A percentile compares a stretch with the other conserved stretches of the same genome.
phyloP scores from a whole-genome alignment of 1,284 basidiomycete genomes.

The Mycosarcoma mackinlayi region DNA sequence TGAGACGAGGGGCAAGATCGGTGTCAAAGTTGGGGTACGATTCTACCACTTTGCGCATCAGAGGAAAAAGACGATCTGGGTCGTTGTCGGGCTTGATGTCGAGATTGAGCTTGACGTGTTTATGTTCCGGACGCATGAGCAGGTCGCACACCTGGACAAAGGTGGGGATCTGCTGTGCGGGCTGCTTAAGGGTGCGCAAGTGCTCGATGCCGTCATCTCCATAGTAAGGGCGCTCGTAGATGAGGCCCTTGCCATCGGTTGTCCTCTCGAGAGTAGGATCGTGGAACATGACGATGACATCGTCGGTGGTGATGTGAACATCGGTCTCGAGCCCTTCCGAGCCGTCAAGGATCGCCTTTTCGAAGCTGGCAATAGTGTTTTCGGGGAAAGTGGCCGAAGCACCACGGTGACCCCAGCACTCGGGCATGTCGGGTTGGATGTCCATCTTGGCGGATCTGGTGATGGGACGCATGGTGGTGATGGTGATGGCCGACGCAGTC shows the following conservation, averaged over 20 bases:
- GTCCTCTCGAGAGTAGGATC: conserved; percentile 77
- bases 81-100: conserved; percentile 95
- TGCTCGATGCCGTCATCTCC: conserved; percentile 78
- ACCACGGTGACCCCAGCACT: conserved; percentile 66
- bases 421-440: conserved; percentile 52
- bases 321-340: conserved; percentile 74
- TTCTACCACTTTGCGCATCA: conserved; percentile 83
- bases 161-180: conserved; percentile 71
- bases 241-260: conserved; percentile 72
- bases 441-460: conserved; percentile 56
- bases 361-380: conserved; percentile 67
- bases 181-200: conserved; percentile 82
- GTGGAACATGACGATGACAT: conserved; percentile 93
- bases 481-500: too few species aligned
- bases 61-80: conserved; percentile 83
- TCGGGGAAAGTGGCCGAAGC: conserved; percentile 67
- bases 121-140: conserved; percentile 62
- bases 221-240: conserved; percentile 71
- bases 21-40: conserved; percentile 81
- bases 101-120: conserved; percentile 70
- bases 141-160: conserved; percentile 63
- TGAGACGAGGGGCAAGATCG: conserved; percentile 84
- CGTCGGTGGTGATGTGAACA: conserved; percentile 92
- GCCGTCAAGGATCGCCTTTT: conserved; percentile 64
- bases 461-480: conserved; percentile 52